Base-by-base conservation (phyloP, 345 rosid species). In the Mallotus nudiflorus region DNA sequence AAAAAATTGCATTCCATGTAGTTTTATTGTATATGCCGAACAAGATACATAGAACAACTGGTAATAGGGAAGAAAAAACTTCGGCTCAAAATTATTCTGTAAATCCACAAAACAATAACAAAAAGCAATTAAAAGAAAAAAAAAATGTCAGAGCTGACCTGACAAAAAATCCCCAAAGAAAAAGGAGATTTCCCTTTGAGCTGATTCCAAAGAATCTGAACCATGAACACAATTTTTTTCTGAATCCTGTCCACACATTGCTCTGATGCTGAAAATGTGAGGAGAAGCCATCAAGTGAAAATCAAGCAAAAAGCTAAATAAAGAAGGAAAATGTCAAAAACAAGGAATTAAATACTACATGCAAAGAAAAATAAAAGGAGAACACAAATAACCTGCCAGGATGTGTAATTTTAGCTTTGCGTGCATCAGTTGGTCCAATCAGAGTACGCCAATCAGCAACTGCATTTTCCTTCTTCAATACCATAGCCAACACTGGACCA, bases 191-290 rank as follows among this genome's bases (percentile, higher is more conserved):
- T 91, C 93, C 68, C 97, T 84, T 79, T 77, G 79, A 64, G 93
- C 96, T 20, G 96, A 93, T 67, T 77, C 71, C 57, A 73, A 69
- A 51, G 98, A 93, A 82, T 93, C 97, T 0, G 96, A 93, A 68
- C 98, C 96, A 70, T 88, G 96, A 54, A 91, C 87, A 65, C 94
- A 93, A 53, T 93, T 93, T 58, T 73, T 82, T 76, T 88, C 86
- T 6, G 72, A 82, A 83, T 89, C 85, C 40, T 74, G 60, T 44
- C 98, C 94, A 35, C 94, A 89, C 69, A 89, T 79, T 72, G 96
- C 97, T 81, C 96, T 84, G 60, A 93, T 81, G 78, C 96, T 93
- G 79, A 62, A 79, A 66, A 55, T 55, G 52, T 54, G 42, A 66
- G 37, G 72, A 54, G 40, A 73, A 66, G 45, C 16, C 18, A 44